phyloP scores from a whole-genome alignment of 495 filamentous ascomycete genomes.

The Bathelium albidoporum region DNA sequence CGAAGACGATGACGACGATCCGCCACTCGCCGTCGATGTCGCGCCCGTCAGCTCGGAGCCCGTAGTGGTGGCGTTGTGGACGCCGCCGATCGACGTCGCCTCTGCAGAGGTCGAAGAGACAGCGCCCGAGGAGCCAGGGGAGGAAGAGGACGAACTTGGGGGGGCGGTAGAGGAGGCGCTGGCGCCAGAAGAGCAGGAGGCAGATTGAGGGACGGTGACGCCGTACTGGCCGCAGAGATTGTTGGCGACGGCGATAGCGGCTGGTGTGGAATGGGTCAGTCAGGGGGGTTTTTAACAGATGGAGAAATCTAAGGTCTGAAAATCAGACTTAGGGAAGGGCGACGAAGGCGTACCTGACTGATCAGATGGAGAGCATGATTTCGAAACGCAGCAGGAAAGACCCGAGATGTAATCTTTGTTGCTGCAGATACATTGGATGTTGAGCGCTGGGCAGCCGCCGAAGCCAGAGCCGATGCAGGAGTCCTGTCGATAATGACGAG shows the following conservation, averaged over 20 bases:
- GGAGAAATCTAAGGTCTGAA: not conserved
- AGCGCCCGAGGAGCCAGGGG: slow-evolving; percentile 7
- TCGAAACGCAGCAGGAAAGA: slow-evolving; percentile 58
- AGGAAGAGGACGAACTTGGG: not conserved
- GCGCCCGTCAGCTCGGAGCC: not conserved
- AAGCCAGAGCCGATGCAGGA: slow-evolving; percentile 19
- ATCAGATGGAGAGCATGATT: slow-evolving; percentile 43
- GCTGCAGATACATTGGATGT: slow-evolving; percentile 60
- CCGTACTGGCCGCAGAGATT: slow-evolving; percentile 36
- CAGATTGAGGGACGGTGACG: slow-evolving; percentile 23
- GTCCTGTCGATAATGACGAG: too few relatives aligned
- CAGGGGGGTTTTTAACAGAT: not conserved
- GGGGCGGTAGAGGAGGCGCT: slow-evolving; percentile 7
- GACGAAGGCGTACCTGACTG: slow-evolving; percentile 40
- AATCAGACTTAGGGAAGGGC: not conserved
- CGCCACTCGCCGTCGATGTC: not conserved
- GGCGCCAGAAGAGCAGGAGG: slow-evolving; percentile 21
- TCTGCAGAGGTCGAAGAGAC: slow-evolving; percentile 10
- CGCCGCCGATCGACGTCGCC: slow-evolving; percentile 9
- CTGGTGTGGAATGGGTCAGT: slow-evolving; percentile 24
- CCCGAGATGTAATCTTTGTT: slow-evolving; percentile 45
- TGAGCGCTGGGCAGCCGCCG: slow-evolving; percentile 43
- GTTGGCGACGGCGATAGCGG: slow-evolving; percentile 40
- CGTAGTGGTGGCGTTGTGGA: slow-evolving; percentile 9
- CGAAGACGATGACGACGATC: not conserved